phyloP scores from a whole-genome alignment of 139 green algal species.

The Nannochloris sp. region DNA sequence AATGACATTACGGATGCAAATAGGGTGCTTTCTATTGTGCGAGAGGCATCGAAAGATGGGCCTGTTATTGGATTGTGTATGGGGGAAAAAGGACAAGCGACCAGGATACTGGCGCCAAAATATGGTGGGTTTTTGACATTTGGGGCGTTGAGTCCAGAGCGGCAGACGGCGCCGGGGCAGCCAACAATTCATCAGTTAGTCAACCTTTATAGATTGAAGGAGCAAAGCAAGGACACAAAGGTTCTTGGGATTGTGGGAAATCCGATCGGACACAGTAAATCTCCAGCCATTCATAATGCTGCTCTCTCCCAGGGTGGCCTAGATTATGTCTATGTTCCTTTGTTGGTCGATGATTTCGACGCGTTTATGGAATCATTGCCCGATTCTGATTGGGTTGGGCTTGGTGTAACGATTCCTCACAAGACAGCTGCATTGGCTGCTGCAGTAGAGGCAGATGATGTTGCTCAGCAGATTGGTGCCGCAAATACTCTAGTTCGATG shows the following conservation, averaged over 20 bases:
- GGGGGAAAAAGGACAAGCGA: slow-evolving; percentile 78
- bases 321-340: slow-evolving; percentile 87
- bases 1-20: slow-evolving; percentile 66
- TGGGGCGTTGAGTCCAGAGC: slow-evolving; percentile 63
- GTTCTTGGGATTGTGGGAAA: slow-evolving; percentile 85
- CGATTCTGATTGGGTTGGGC: slow-evolving; percentile 53
- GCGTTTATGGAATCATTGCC: slow-evolving; percentile 36
- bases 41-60: slow-evolving; percentile 26
- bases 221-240: slow-evolving; percentile 52
- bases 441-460: slow-evolving; percentile 57
- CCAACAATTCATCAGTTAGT: slow-evolving; percentile 38
- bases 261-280: slow-evolving; percentile 76
- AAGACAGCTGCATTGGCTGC: slow-evolving; percentile 76
- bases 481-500: slow-evolving; percentile 89
- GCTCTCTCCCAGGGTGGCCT: slow-evolving; percentile 53
- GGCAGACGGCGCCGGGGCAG: slow-evolving; percentile 29
- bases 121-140: slow-evolving; percentile 93
- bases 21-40: slow-evolving; percentile 63
- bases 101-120: slow-evolving; percentile 85
- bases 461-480: slow-evolving; percentile 78
- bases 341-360: slow-evolving; percentile 85
- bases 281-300: slow-evolving; percentile 82
- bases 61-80: slow-evolving; percentile 87
- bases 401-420: slow-evolving; percentile 94
- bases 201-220: slow-evolving; percentile 50